Conservation (phyloP, 73 alveolate species). For the Tetrahymena thermophila region DNA sequence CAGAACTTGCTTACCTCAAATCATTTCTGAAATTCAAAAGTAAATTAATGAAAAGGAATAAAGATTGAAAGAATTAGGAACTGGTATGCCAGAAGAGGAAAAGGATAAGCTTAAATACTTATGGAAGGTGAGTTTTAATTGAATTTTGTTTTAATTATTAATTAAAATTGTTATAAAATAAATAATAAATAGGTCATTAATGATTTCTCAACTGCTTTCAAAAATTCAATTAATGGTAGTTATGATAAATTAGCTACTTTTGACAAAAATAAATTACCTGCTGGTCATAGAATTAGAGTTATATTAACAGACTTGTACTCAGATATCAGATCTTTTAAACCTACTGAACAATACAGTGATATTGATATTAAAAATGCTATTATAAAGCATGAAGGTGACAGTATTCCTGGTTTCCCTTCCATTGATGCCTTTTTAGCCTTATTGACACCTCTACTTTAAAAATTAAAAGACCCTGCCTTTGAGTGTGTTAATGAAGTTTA, state of each 20-base stretch:
- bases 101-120: constrained; percentile 18
- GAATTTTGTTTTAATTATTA: neutral
- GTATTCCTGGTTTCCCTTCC: constrained; percentile 96
- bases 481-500: constrained; percentile 75
- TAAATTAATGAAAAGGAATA: constrained; percentile 28
- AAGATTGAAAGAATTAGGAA: constrained; percentile 18
- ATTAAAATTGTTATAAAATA: neutral
- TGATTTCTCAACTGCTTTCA: constrained; percentile 62
- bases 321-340: constrained; percentile 13
- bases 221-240: constrained; percentile 59
- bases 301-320: constrained; percentile 45
- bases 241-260: constrained; percentile 50
- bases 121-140: neutral
- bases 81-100: constrained; percentile 29
- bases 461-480: constrained; percentile 75
- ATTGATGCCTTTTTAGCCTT: constrained; percentile 86
- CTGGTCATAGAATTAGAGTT: constrained; percentile 56
- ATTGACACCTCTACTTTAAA: constrained; percentile 74
- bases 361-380: constrained; percentile 89
- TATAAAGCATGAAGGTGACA: constrained; percentile 90
- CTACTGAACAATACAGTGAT: constrained; percentile 53
- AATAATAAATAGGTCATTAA: constrained; percentile 12
- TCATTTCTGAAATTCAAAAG: constrained; percentile 26
- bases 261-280: constrained; percentile 23
- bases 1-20: constrained; percentile 69